Base-by-base conservation (phyloP, 202 grass and related monocot species). In the Panicum virgatum region DNA sequence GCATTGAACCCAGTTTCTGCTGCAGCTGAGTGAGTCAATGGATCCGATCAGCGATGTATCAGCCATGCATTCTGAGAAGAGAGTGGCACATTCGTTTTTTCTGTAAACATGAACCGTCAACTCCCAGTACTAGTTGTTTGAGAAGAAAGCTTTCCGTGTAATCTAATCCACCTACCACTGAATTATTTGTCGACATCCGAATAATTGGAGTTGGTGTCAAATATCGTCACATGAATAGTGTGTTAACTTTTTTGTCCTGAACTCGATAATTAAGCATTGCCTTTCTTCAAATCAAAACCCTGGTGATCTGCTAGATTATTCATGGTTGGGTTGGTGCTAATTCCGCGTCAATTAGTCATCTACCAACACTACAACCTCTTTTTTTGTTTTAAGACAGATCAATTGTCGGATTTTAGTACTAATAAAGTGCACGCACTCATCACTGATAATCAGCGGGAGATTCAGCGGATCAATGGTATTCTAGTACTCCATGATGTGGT, bases 1-100 rank as follows among this genome's bases (percentile, higher is more conserved):
- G 27, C 75, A 32, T 82, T 93, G 52, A 42, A 89, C 80, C 78
- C 78, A 27, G 80, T 84, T 38, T 26, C 57, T 60, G 12, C 57
- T 60, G 57, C 57, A 14, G 57, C 57, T 60, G 57, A 60, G 12
- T 60, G 25, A 60, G 23, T 0, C 45, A 7, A 38, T 69, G 66
- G 19, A 79, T 73, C n/a, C 66, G 18, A 13, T 18, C 23, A 58
- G 40, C 29, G 74, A n/a, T 7, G 40, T 6, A 43, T 20, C 25
- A 18, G 60, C n/a, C 68, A 73, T 15, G 60, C 23, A 73, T 15
- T 66, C 23, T 37, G 32, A 65, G 51, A 69, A 62, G 12, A 60
- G 34, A 66, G 36, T 23, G 1, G 15, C 48, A 42, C 50, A 36
- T 65, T 59, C 62, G 63, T 30, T 19, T 40, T 44, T 50, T 60